Conservation (phyloP, 1,284 basidiomycete genomes). For the Cryptococcus hybrid region DNA sequence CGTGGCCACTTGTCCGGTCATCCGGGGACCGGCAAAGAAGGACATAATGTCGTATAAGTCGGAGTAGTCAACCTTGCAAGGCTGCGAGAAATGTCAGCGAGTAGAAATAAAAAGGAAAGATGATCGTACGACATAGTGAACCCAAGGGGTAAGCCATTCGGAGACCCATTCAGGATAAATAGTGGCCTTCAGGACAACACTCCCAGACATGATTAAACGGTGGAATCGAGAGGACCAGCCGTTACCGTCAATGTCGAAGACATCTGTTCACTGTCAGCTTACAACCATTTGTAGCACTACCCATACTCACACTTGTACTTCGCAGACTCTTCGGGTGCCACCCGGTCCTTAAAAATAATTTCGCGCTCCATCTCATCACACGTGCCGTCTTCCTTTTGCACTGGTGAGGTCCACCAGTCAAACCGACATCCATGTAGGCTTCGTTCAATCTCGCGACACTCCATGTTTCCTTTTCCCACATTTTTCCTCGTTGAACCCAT, state of each 20-base stretch:
- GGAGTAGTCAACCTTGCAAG: slow-evolving; percentile 53
- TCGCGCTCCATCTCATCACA: slow-evolving; percentile 43
- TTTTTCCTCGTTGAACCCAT: slow-evolving; percentile 39
- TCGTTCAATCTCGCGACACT: slow-evolving; percentile 38
- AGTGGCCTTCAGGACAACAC: slow-evolving; percentile 52
- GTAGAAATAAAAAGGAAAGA: too few species aligned
- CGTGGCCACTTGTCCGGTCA: slow-evolving; percentile 40
- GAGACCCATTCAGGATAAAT: slow-evolving; percentile 53
- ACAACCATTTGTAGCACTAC: not conserved
- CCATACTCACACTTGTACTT: slow-evolving; percentile 41
- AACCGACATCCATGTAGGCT: slow-evolving; percentile 48
- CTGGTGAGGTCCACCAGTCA: slow-evolving; percentile 45
- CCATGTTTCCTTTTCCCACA: slow-evolving; percentile 36
- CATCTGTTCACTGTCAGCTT: slow-evolving; percentile 10
- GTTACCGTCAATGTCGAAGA: slow-evolving; percentile 46
- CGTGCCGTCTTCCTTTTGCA: slow-evolving; percentile 49
- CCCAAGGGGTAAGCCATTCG: slow-evolving; percentile 52
- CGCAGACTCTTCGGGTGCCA: slow-evolving; percentile 33
- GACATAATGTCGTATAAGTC: slow-evolving; percentile 54
- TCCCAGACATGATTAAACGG: slow-evolving; percentile 47
- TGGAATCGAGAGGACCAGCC: slow-evolving; percentile 45
- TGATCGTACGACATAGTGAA: slow-evolving; percentile 53
- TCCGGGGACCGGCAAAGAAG: slow-evolving; percentile 54
- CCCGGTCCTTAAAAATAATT: slow-evolving; percentile 32
- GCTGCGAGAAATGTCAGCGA: too few species aligned